Base-by-base conservation (phyloP, 306 rosid species). In the Coriaria nepalensis region DNA sequence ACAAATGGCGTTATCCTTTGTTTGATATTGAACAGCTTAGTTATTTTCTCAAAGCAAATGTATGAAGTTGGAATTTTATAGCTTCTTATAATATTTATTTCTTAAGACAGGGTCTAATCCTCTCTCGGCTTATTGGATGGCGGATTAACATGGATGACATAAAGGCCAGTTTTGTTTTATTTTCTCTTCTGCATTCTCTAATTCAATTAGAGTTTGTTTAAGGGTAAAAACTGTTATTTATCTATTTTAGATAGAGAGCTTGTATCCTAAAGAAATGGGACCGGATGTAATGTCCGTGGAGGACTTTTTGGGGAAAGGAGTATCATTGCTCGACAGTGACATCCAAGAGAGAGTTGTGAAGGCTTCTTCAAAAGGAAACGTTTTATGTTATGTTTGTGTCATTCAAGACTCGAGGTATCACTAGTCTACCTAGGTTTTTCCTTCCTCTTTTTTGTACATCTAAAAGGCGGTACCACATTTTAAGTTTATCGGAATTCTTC, bases 241-340 rank as follows among this genome's bases (percentile, higher is more conserved):
- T n/a, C n/a, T n/a, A n/a, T 71, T 63, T 40, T 68, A 88, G 97
- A 72, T 88, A 10, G 90, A 81, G 66, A 84, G 97, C 78, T 77
- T 88, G 84, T 88, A 78, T 68, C 90, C 95, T 6, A 63, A 76
- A 72, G 95, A 78, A 74, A 78, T 88, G 97, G 90, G 77, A 53
- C 72, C 90, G 5, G 55, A 52, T 68, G 70, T 73, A 54, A 81
- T 88, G 93, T 67, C 79, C 10, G 65, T 70, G 32, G 78, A 84
- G 49, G 78, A 81, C 56, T 88, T 88, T 67, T 54, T 88, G 65
- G 52, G 43, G 60, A 47, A 13, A 48, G 96, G 94, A 62, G 61
- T 84, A 51, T 49, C 40, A 42, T 43, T 61, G 53, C 80, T 84
- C 14, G 90, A 88, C 65, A 68, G 62, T 44, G 71, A 63, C 69